Percentiles rank a stretch among this genome's conserved stretches.
Evolutionary conservation across 2,329 filamentous ascomycete species (phyloP).

Genomic region (Colletotrichum agaves): DNA sequence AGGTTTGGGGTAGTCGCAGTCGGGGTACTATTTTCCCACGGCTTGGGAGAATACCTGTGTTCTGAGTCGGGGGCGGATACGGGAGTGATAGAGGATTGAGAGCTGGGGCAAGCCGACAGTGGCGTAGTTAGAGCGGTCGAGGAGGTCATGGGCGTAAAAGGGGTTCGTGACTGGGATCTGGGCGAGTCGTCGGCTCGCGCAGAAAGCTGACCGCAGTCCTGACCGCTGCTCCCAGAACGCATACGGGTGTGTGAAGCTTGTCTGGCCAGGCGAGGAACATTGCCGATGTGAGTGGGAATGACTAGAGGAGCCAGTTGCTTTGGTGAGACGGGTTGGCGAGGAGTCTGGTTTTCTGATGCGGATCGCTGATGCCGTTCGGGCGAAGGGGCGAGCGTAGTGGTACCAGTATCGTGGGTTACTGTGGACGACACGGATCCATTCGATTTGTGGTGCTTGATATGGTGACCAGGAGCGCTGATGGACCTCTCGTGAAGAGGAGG

Average conservation of each 20-base stretch:
- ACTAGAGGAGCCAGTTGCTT: slow-evolving; percentile 66
- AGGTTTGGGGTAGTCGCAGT: slow-evolving; percentile 45
- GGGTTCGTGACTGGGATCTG: slow-evolving; percentile 50
- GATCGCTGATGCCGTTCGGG: slow-evolving; percentile 36
- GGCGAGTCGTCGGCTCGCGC: slow-evolving; percentile 60
- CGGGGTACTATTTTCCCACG: slow-evolving; percentile 52
- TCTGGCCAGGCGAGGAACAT: slow-evolving; percentile 39
- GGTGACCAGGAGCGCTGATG: slow-evolving; percentile 67
- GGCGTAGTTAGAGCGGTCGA: slow-evolving; percentile 55
- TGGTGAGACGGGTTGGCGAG: slow-evolving; percentile 56
- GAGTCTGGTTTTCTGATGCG: slow-evolving; percentile 31
- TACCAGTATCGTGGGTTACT: slow-evolving; percentile 39
- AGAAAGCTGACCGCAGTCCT: slow-evolving; percentile 53
- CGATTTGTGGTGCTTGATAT: slow-evolving; percentile 58
- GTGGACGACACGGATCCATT: slow-evolving; percentile 49
- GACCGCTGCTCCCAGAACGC: slow-evolving; percentile 56
- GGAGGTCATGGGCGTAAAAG: slow-evolving; percentile 57
- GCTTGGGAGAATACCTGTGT: slow-evolving; percentile 54
- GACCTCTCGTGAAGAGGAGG: slow-evolving; percentile 73
- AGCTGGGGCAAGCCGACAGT: slow-evolving; percentile 53
- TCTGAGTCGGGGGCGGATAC: slow-evolving; percentile 60
- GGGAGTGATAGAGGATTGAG: slow-evolving; percentile 47
- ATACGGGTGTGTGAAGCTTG: slow-evolving; percentile 58
- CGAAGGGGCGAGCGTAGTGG: slow-evolving; percentile 11
- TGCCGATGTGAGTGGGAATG: slow-evolving; percentile 53